phyloP scores from a whole-genome alignment of 208 protist genomes.

The Leishmania gerbilli region DNA sequence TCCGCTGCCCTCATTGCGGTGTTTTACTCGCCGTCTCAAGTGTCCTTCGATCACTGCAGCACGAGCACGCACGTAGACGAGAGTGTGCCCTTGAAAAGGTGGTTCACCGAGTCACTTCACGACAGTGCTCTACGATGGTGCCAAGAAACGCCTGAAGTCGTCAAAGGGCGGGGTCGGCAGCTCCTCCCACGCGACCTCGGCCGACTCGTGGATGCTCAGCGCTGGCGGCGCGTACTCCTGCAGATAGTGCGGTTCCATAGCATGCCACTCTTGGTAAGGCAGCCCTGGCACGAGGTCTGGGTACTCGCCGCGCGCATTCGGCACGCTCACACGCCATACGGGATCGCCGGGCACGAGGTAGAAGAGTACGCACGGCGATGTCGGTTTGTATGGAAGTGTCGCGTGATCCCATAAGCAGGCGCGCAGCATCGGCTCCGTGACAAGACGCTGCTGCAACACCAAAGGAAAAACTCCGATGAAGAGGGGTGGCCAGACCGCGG shows the following conservation, averaged over 20 bases:
- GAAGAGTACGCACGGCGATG: constrained; percentile 66
- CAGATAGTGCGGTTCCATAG: constrained; percentile 30
- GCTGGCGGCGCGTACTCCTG: constrained; percentile 64
- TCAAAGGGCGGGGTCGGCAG: constrained; percentile 25
- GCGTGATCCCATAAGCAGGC: constrained; percentile 67
- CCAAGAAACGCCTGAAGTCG: constrained; percentile 30
- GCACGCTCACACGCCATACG: constrained; percentile 62
- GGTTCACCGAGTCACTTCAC: background rate
- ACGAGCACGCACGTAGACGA: background rate
- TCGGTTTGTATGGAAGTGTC: constrained; percentile 65
- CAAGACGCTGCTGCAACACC: constrained; percentile 12
- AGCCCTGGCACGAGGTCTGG: constrained; percentile 63
- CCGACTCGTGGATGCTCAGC: constrained; percentile 15
- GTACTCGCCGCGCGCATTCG: constrained; percentile 81
- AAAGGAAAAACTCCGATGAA: constrained; percentile 1
- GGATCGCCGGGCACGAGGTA: constrained; percentile 77
- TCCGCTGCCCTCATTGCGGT: background rate
- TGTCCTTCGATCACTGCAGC: background rate
- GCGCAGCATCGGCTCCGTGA: constrained; percentile 10
- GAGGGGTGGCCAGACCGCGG: background rate
- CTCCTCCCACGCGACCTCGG: constrained; percentile 42
- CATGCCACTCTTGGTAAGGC: constrained; percentile 68
- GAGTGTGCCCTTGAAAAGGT: background rate
- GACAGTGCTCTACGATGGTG: background rate
- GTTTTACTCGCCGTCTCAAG: background rate